Evolutionary conservation across 2,329 filamentous ascomycete species (phyloP).

Genomic region (Cladosporium oxysporum): DNA sequence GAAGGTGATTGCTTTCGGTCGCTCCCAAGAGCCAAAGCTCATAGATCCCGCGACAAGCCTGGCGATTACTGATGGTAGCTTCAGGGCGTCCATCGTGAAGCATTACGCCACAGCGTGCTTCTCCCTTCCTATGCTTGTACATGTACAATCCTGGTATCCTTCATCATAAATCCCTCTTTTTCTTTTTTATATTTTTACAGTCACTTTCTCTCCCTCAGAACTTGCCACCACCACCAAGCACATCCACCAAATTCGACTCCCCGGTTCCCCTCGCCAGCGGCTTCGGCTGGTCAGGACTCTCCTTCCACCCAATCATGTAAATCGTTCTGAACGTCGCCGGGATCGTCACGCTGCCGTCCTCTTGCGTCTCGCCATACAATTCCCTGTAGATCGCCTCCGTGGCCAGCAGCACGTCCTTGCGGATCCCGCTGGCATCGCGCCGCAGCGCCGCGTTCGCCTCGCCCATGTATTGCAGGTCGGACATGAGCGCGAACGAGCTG

Average conservation of each 20-base stretch:
- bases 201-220: neutral
- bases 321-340: constrained; percentile 95
- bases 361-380: constrained; percentile 73
- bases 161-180: neutral
- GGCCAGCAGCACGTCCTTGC: constrained; percentile 81
- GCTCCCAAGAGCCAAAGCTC: no score
- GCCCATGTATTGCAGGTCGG: constrained; percentile 93
- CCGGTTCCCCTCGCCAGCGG: constrained; percentile 83
- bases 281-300: constrained; percentile 73
- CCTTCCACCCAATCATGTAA: constrained; percentile 99
- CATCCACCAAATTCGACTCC: constrained; percentile 83
- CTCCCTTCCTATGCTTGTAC: neutral
- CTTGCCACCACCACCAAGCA: constrained; percentile 56
- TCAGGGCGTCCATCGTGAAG: neutral
- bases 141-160: neutral
- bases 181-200: neutral
- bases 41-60: no score
- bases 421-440: constrained; percentile 75
- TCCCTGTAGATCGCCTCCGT: constrained; percentile 85
- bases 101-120: neutral
- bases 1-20: neutral
- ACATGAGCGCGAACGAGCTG: constrained; percentile 85
- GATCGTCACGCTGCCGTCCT: constrained; percentile 61
- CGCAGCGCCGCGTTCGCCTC: constrained; percentile 87
- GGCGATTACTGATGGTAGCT: no score